Evolutionary conservation across 192 early-diverging fungal genomes (phyloP).

Genomic region (Gaertneriomyces sp.): DNA sequence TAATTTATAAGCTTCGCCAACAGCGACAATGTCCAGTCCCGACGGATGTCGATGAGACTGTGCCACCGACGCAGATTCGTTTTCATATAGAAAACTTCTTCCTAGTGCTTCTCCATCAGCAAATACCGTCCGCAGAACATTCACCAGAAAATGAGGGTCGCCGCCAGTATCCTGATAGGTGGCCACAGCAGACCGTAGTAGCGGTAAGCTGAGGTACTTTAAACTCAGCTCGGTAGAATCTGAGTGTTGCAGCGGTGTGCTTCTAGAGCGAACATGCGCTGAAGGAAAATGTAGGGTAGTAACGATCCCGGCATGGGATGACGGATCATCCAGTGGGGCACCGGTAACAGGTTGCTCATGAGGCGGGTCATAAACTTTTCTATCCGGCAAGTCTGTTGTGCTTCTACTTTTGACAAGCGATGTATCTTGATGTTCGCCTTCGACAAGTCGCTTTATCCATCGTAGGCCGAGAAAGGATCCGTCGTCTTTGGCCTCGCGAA

Average conservation of each 20-base stretch:
- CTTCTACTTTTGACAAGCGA: conserved; percentile 16
- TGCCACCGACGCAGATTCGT: background rate
- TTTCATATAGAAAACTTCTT: conserved; percentile 34
- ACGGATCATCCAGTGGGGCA: background rate
- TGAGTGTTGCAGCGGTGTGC: background rate
- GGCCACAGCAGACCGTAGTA: conserved; percentile 35
- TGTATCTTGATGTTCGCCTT: background rate
- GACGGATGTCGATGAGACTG: conserved; percentile 17
- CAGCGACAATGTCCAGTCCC: conserved; percentile 32
- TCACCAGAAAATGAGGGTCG: conserved; percentile 30
- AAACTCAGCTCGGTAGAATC: conserved; percentile 23
- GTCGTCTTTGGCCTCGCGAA: background rate
- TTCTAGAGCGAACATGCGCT: too few species aligned
- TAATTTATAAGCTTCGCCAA: conserved; percentile 33
- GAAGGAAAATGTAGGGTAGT: too few species aligned
- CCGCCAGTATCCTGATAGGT: conserved; percentile 13
- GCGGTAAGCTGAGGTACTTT: conserved; percentile 27
- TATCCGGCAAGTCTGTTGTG: conserved; percentile 25
- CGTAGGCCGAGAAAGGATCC: conserved; percentile 8
- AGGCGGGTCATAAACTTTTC: too few species aligned
- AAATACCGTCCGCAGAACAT: conserved; percentile 37
- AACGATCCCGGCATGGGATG: too few species aligned
- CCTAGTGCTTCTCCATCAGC: conserved; percentile 40
- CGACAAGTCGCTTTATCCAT: conserved; percentile 6
- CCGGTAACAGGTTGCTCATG: too few species aligned